Evolutionary conservation across 352 stramenopile species (phyloP).

Genomic region (Saprolegnia parasitica): DNA sequence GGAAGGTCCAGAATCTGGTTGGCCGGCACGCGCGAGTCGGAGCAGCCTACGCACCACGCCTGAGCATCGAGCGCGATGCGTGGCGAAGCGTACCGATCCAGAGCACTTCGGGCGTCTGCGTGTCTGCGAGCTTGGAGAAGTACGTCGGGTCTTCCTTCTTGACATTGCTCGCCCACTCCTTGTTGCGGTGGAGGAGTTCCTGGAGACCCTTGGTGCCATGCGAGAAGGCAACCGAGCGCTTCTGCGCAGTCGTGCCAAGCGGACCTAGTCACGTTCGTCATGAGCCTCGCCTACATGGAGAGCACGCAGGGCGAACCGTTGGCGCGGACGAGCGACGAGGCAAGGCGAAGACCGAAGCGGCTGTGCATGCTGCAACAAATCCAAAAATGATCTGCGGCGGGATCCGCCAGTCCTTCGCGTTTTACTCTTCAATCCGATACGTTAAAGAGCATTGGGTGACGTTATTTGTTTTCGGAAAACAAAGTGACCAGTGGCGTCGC

Average conservation of each 20-base stretch:
- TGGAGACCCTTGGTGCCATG: slow-evolving; percentile 27
- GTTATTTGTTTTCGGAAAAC: neutral
- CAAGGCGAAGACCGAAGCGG: slow-evolving; percentile 6
- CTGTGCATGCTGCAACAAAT: neutral
- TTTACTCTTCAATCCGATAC: neutral
- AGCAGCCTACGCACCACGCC: slow-evolving; percentile 45
- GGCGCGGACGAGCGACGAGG: neutral
- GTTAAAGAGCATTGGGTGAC: neutral
- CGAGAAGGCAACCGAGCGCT: slow-evolving; percentile 9
- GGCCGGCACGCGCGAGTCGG: slow-evolving; percentile 80
- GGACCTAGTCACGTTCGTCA: neutral
- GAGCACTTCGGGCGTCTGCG: slow-evolving; percentile 84
- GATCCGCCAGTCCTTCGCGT: neutral
- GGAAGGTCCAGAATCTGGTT: slow-evolving; percentile 83
- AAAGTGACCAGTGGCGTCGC: neutral
- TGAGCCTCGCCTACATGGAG: neutral
- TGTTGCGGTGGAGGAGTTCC: slow-evolving; percentile 39
- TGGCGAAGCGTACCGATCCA: slow-evolving; percentile 53
- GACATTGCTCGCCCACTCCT: slow-evolving; percentile 68
- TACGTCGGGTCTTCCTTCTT: slow-evolving; percentile 71
- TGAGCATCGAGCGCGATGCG: neutral
- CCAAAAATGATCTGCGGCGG: slow-evolving; percentile 7
- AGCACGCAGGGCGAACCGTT: neutral
- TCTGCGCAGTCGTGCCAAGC: neutral
- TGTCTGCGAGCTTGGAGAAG: slow-evolving; percentile 69